Conservation (phyloP, 768 basidiomycete genomes). For the Tricholoma furcatifolium region DNA sequence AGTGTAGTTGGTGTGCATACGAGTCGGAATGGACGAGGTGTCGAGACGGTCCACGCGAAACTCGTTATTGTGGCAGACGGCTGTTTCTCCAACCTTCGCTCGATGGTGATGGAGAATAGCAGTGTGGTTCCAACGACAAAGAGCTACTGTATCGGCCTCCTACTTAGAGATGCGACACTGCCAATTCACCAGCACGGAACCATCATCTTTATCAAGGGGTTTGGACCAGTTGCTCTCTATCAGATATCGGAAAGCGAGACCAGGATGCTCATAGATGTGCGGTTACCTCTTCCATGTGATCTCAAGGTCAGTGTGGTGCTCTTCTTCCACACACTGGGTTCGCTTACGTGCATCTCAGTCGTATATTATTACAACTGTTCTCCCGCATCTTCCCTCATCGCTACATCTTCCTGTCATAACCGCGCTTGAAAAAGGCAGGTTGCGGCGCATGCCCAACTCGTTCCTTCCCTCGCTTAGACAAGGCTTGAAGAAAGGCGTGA, state of each 20-base stretch:
- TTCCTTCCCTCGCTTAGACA: no score
- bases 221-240: slow-evolving; percentile 90
- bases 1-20: slow-evolving; percentile 69
- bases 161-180: slow-evolving; percentile 73
- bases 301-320: slow-evolving; percentile 54
- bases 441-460: slow-evolving; percentile 91
- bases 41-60: slow-evolving; percentile 65
- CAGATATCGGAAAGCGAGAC: slow-evolving; percentile 89
- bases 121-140: slow-evolving; percentile 53
- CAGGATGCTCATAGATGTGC: slow-evolving; percentile 91
- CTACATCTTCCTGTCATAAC: slow-evolving; percentile 63
- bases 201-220: slow-evolving; percentile 74
- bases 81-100: slow-evolving; percentile 91
- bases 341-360: slow-evolving; percentile 33
- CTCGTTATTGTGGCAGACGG: slow-evolving; percentile 91
- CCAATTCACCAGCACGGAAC: slow-evolving; percentile 82
- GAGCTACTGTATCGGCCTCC: slow-evolving; percentile 82
- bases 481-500: no score
- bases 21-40: slow-evolving; percentile 44
- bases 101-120: slow-evolving; percentile 54
- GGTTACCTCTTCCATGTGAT: slow-evolving; percentile 77
- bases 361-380: slow-evolving; percentile 69
- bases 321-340: no score
- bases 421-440: slow-evolving; percentile 73
- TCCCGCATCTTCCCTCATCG: slow-evolving; percentile 77